Conservation (phyloP, 2,329 filamentous ascomycete genomes). For the Cytospora mali region DNA sequence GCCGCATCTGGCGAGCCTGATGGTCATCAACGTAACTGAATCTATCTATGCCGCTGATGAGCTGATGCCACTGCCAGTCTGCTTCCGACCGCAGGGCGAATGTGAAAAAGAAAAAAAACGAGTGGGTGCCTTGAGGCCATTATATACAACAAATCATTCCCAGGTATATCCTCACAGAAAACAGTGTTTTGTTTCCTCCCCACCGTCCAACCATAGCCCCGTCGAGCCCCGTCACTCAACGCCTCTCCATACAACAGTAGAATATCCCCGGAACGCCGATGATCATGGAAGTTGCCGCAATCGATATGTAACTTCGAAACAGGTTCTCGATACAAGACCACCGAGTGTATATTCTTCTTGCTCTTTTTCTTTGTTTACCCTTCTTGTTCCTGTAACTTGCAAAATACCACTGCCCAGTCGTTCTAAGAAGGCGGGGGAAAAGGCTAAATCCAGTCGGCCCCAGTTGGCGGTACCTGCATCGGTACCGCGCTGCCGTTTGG, state of each 20-base stretch:
- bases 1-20: not conserved
- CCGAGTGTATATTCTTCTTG: not conserved
- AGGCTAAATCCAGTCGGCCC: slow-evolving; percentile 26
- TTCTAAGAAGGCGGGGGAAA: too few relatives aligned
- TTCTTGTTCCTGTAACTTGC: too few relatives aligned
- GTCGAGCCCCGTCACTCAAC: not conserved
- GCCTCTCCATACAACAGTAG: slow-evolving; percentile 18
- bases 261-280: slow-evolving; percentile 25
- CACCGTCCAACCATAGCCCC: not conserved
- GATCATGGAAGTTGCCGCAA: slow-evolving; percentile 6
- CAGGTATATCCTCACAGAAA: slow-evolving; percentile 19
- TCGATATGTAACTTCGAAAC: slow-evolving; percentile 14
- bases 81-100: slow-evolving; percentile 4
- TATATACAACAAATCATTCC: slow-evolving; percentile 16
- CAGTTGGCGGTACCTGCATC: slow-evolving; percentile 13
- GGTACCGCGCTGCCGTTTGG: slow-evolving; percentile 12
- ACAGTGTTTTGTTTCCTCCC: slow-evolving; percentile 11
- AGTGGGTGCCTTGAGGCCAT: slow-evolving; percentile 18
- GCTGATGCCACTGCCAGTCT: slow-evolving; percentile 3
- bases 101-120: slow-evolving; percentile 17
- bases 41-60: slow-evolving; percentile 15
- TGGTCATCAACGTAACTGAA: not conserved
- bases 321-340: slow-evolving; percentile 12
- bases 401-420: too few relatives aligned
- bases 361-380: not conserved